Conservation (phyloP, 176 grass and related monocot genomes). For the Ensete ventricosum region DNA sequence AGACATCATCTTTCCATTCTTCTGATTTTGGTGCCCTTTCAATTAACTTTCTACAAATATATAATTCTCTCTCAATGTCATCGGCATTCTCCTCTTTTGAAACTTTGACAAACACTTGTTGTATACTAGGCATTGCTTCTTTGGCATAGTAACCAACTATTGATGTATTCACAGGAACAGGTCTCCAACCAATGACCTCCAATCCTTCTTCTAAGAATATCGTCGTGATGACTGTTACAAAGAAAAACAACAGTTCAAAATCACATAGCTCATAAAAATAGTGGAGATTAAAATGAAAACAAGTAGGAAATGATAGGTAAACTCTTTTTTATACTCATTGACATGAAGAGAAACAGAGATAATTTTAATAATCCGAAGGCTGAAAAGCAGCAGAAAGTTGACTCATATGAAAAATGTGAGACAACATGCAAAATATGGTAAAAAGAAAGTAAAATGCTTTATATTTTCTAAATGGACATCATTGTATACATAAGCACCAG, state of each 20-base stretch:
- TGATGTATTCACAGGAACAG: conserved; percentile 68
- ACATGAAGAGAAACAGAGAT: neutral
- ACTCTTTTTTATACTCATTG: neutral
- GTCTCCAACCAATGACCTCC: conserved; percentile 91
- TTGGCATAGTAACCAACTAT: conserved; percentile 85
- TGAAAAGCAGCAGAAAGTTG: neutral
- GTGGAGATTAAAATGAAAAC: neutral
- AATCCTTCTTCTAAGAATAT: conserved; percentile 79
- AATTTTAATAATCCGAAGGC: neutral
- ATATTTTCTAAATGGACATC: neutral
- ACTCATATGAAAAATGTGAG: neutral
- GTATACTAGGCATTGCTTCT: conserved; percentile 92
- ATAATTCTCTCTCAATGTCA: conserved; percentile 97
- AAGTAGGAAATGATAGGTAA: neutral
- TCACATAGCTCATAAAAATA: neutral
- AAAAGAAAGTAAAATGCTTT: neutral
- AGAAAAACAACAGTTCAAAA: conserved; percentile 29
- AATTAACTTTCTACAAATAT: conserved; percentile 88
- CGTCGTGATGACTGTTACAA: conserved; percentile 65
- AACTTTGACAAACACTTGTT: conserved; percentile 83
- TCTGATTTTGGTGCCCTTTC: conserved; percentile 55
- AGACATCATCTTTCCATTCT: conserved; percentile 78
- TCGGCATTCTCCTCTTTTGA: conserved; percentile 77
- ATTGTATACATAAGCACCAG: neutral
- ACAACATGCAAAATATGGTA: neutral